Base-by-base conservation (phyloP, 352 stramenopile species). In the Globisporangium paddicum region DNA sequence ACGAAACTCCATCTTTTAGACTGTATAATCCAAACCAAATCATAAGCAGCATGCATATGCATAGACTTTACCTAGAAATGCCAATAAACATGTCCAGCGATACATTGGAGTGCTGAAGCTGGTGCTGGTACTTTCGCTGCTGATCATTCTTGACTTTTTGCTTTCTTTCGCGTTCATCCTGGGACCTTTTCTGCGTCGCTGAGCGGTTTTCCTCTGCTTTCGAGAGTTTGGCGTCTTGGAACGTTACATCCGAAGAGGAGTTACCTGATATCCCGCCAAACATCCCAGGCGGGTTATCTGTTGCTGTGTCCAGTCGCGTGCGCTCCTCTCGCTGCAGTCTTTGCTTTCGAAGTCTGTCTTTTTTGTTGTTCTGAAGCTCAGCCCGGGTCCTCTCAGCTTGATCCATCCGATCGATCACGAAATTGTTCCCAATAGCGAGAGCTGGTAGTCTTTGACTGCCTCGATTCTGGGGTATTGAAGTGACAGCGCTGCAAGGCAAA, bases 291-390 rank as follows among this genome's bases (percentile, higher is more conserved):
- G 35, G 51, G 32, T 38, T 57, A 23, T 48, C 58, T 19, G 40
- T 72, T 55, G 49, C 58, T 47, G 46, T 62, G 34, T 76, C 30
- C 19, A 66, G 66, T 4, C 74, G 68, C 5, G 62, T 52, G n/a
- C 74, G 65, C 49, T 83, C 66, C 51, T 87, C 72, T 65, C 71
- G 58, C 35, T 71, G 55, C 44, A 67, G 6, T 8, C 72, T 51
- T 30, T 82, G 72, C 23, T 81, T 86, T 25, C 66, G 63, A 34
- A 83, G 66, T 1, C 75, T 72, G 5, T 83, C 66, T 58, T 72
- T 79, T 23, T 82, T 71, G 2, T 72, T 45, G 28, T 69, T 55
- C 30, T 75, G 71, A 44, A 81, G 47, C 45, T 87, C 73, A 0
- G 38, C 45, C 4, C 79, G 75, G 19, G 69, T 63, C 28, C 77